Base-by-base conservation (phyloP, 192 early-diverging fungal species). In the Diversispora epigaea region DNA sequence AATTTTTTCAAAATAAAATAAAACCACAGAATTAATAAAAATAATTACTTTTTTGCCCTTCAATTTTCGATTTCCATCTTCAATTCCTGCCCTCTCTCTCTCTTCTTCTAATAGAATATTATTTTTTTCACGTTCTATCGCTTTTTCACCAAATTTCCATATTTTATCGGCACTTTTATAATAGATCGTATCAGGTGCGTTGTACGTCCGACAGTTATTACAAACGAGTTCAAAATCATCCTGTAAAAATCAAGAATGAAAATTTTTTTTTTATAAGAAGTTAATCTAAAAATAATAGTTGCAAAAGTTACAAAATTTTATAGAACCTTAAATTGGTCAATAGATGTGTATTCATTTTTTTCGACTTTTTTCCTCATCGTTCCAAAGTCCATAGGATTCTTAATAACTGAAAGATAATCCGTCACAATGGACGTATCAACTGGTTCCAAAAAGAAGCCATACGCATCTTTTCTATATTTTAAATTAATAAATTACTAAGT, bases 311-410 rank as follows among this genome's bases (percentile, higher is more conserved):
- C 40, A 19, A 52, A 62, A 25, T 6, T 40, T 14, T 19, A 21
- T 15, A 32, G 14, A 25, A 62, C 72, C 72, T 74, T 74, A 80
- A 98, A 95, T 25, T 90, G 86, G 44, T 84, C 86, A 40, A 91
- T 89, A 40, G 83, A 77, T 11, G 60, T 79, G 77, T 98, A 98
- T 74, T 79, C 73, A 10, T 84, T 79, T 2, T 80, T 72, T 12
- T 86, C 77, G 4, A 95, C 82, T 77, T 95, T 96, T 50, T 84
- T 76, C 68, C 86, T 83, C 91, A 98, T 96, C 5, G 95, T 96
- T 10, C 90, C 91, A 72, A 97, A 86, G 72, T 97, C 96, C 96
- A 97, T 98, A 9, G 96, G 95, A 11, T 84, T 74, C 55, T 87
- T 90, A 65, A 98, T 91, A 3, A 95, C 87, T 6, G 78, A 82